Percentiles rank a stretch among this genome's conserved stretches.
phyloP scores from a whole-genome alignment of 2,329 filamentous ascomycete genomes.

The Bipolaris oryzae region DNA sequence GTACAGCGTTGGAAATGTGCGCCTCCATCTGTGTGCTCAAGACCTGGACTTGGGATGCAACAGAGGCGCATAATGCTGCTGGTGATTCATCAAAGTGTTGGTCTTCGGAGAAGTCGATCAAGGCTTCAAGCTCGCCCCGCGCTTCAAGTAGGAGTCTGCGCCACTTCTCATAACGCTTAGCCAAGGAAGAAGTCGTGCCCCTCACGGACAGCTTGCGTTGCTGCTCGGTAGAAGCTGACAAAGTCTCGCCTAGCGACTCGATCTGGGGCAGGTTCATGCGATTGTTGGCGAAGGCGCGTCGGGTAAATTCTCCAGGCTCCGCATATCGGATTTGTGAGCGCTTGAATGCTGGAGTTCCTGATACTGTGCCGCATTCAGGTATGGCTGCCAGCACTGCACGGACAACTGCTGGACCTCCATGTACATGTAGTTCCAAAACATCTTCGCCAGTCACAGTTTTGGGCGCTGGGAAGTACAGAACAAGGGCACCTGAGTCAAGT shows the following conservation, averaged over 20 bases:
- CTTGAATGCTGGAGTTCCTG: conserved; percentile 7
- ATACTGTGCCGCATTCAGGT: conserved; percentile 54
- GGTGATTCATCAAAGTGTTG: conserved; percentile 95
- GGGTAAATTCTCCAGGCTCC: conserved; percentile 94
- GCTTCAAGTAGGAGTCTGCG: conserved; percentile 76
- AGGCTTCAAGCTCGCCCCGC: conserved; percentile 87
- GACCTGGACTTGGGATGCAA: conserved; percentile 66
- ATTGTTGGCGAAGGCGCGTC: conserved; percentile 85
- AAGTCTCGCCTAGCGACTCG: conserved; percentile 66
- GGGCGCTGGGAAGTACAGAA: conserved; percentile 82
- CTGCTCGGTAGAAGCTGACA: conserved; percentile 80
- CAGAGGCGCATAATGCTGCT: conserved; percentile 70
- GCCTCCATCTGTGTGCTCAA: conserved; percentile 68
- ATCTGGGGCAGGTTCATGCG: conserved; percentile 86
- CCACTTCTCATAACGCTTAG: conserved; percentile 82
- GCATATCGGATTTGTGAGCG: conserved; percentile 73
- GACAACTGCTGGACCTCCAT: conserved; percentile 87
- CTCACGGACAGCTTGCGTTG: conserved; percentile 86
- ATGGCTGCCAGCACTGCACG: conserved; percentile 84
- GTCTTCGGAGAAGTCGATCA: conserved; percentile 97
- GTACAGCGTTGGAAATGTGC: conserved; percentile 77
- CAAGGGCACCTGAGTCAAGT: conserved; percentile 77
- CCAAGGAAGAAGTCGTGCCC: conserved; percentile 72
- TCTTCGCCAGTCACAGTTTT: conserved; percentile 91
- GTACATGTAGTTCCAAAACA: conserved; percentile 90